A percentile compares a stretch with the other conserved stretches of the same genome.
Conservation (phyloP, 345 rosid species). For the Geranium rotundifolium region DNA sequence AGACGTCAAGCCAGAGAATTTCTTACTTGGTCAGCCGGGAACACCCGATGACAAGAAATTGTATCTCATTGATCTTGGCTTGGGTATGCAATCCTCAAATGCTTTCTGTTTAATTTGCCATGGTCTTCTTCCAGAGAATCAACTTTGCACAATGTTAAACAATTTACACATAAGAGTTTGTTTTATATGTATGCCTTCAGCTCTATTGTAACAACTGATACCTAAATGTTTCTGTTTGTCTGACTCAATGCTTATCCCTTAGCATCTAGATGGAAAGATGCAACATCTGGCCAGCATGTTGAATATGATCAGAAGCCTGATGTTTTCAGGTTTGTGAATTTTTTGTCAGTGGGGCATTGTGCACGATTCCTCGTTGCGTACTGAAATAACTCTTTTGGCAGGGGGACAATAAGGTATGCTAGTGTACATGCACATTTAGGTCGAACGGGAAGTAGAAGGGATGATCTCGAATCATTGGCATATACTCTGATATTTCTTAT, state of each 20-base stretch:
- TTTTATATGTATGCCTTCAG: no score
- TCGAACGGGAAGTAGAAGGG: conserved; percentile 84
- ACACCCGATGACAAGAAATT: conserved; percentile 71
- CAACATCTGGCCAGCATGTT: conserved; percentile 70
- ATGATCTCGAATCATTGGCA: conserved; percentile 96
- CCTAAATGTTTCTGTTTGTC: conserved; percentile 3
- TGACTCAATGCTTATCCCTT: conserved; percentile 10
- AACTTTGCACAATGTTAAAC: no score
- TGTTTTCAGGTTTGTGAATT: conserved; percentile 57
- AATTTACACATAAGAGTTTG: no score
- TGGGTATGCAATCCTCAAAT: conserved; percentile 39
- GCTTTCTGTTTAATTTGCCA: not conserved
- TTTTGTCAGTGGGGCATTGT: not conserved
- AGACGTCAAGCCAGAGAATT: conserved; percentile 90
- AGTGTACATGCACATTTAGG: conserved; percentile 97
- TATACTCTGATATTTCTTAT: conserved; percentile 85
- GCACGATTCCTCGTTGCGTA: conserved; percentile 1
- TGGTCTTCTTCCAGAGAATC: no score
- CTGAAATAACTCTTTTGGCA: conserved; percentile 23
- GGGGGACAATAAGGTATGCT: conserved; percentile 95
- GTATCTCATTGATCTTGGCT: conserved; percentile 85
- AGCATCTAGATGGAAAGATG: conserved; percentile 93
- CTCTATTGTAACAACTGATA: no score
- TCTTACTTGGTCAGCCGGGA: conserved; percentile 87
- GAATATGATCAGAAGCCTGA: conserved; percentile 96